phyloP scores from a whole-genome alignment of 2,329 filamentous ascomycete genomes.

The Delphinella strobiligena region DNA sequence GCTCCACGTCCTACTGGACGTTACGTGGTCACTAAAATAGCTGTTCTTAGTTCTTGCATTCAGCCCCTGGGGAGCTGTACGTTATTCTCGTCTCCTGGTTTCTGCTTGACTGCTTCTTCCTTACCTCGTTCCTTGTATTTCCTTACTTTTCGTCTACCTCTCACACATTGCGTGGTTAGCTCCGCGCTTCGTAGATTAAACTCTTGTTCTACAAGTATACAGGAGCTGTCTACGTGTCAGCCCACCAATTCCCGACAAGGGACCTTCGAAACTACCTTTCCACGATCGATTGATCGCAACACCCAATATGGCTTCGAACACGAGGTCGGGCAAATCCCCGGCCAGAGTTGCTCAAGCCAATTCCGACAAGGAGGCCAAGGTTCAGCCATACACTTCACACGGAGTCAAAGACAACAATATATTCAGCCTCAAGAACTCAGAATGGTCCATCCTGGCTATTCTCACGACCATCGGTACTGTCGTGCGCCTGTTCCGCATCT shows the following conservation, averaged over 20 bases:
- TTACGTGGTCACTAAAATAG: not conserved
- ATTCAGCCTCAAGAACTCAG: slow-evolving; percentile 69
- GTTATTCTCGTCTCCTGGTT: too few species aligned
- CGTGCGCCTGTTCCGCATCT: slow-evolving; percentile 89
- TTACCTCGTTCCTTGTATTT: slow-evolving; percentile 4
- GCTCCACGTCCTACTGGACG: not conserved
- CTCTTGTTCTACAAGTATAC: not conserved
- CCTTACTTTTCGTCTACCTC: not conserved
- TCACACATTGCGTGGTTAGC: not conserved
- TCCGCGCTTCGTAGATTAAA: not conserved
- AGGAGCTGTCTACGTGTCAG: not conserved
- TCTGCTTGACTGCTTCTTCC: not conserved
- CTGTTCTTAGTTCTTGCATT: not conserved
- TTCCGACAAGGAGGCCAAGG: not conserved
- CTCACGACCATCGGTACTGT: slow-evolving; percentile 64
- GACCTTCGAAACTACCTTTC: not conserved
- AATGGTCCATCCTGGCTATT: slow-evolving; percentile 65
- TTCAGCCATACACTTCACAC: slow-evolving; percentile 54
- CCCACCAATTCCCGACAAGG: not conserved
- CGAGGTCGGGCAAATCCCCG: slow-evolving; percentile 7
- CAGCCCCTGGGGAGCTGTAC: not conserved
- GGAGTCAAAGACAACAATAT: slow-evolving; percentile 85
- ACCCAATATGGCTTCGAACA: not conserved
- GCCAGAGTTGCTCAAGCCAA: not conserved
- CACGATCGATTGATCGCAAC: not conserved